These are phyloP conservation scores for Leccinum subrobustum DNA, from an alignment of 1,284 basidiomycete genomes.

Conservation along the genomic window DNA sequence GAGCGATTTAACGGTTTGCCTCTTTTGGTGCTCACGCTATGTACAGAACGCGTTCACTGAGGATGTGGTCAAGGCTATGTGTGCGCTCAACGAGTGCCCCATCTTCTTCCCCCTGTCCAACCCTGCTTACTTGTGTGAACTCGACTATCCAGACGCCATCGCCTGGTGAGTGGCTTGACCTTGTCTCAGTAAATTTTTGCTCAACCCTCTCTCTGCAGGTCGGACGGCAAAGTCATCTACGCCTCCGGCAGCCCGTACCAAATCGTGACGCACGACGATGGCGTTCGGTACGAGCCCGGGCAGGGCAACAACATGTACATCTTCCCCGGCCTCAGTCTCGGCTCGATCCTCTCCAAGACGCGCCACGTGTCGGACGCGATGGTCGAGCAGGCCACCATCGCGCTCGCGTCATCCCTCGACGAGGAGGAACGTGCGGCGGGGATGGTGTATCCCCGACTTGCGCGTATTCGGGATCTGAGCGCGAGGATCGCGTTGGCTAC, in stretches of 20 bases:
- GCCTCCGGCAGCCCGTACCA: constrained; percentile 82
- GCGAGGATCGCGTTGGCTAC: constrained; percentile 61
- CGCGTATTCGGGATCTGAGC: constrained; percentile 68
- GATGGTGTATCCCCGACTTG: constrained; percentile 63
- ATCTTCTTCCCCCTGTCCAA: constrained; percentile 89
- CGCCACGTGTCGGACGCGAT: constrained; percentile 61
- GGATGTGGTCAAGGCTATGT: constrained; percentile 69
- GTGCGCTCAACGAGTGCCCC: constrained; percentile 66
- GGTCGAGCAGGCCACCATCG: constrained; percentile 58
- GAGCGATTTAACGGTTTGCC: constrained; percentile 11
- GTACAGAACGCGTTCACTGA: constrained; percentile 68
- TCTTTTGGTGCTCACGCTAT: constrained; percentile 6
- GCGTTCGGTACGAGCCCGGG: constrained; percentile 63
- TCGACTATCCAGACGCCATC: constrained; percentile 73
- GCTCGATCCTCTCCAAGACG: constrained; percentile 61
- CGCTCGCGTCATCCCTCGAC: constrained; percentile 63
- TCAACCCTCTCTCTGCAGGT: constrained; percentile 37
- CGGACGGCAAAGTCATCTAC: constrained; percentile 67
- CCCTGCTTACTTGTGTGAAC: constrained; percentile 68
- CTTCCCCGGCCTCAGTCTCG: constrained; percentile 67
- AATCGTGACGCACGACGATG: constrained; percentile 48
- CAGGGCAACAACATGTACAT: constrained; percentile 84
- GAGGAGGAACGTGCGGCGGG: constrained; percentile 55
- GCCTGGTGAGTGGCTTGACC: constrained; percentile 43
- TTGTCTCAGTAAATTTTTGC: background rate